phyloP scores from a whole-genome alignment of 176 grass and related monocot genomes.

The Dendrocalamus sinicus region DNA sequence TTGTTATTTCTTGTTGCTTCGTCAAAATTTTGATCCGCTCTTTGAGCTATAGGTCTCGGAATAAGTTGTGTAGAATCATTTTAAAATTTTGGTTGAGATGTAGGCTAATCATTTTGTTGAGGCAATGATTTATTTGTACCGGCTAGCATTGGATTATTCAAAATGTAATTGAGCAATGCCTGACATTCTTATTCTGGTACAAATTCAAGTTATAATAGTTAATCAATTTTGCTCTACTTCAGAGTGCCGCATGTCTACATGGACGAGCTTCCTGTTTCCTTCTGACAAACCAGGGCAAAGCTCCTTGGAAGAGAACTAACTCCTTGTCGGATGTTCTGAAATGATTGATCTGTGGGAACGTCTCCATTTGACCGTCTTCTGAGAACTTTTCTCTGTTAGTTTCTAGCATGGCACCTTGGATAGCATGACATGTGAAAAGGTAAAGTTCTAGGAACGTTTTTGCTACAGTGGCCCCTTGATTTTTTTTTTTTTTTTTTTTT shows the following conservation, averaged over 20 bases:
- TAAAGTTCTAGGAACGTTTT: too few species aligned
- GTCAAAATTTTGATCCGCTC: slow-evolving; percentile 49
- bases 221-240: slow-evolving; percentile 39
- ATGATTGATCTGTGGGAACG: neutral
- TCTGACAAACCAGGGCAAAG: slow-evolving; percentile 9
- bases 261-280: neutral
- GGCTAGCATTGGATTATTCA: slow-evolving; percentile 41
- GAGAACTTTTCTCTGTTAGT: too few species aligned
- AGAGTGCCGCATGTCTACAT: slow-evolving; percentile 13
- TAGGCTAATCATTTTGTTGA: slow-evolving; percentile 61
- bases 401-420: too few species aligned
- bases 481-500: too few species aligned
- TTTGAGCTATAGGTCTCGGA: slow-evolving; percentile 44
- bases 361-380: neutral
- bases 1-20: slow-evolving; percentile 16
- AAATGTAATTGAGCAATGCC: slow-evolving; percentile 55
- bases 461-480: too few species aligned
- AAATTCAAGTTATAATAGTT: slow-evolving; percentile 39
- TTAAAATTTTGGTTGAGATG: slow-evolving; percentile 44
- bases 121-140: slow-evolving; percentile 48
- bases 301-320: neutral
- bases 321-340: neutral
- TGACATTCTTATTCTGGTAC: slow-evolving; percentile 42
- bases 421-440: too few species aligned
- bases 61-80: slow-evolving; percentile 55